phyloP scores from a whole-genome alignment of 306 rosid species.

The Arachis stenosperma region DNA sequence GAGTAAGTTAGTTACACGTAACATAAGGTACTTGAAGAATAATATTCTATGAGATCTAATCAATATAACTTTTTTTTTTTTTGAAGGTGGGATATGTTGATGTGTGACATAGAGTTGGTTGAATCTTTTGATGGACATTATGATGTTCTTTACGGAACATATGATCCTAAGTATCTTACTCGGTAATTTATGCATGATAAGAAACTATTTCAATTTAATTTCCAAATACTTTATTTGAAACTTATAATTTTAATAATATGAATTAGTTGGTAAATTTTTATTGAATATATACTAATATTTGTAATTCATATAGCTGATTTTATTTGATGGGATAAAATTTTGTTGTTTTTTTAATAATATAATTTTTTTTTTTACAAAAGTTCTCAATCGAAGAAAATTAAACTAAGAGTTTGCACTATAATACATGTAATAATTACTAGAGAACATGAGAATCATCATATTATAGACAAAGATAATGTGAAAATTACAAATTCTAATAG shows the following conservation, averaged over 20 bases:
- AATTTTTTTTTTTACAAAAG: too few relatives aligned
- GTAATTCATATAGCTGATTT: too few relatives aligned
- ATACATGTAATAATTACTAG: too few relatives aligned
- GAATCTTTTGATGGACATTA: slow-evolving; percentile 81
- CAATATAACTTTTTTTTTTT: neutral
- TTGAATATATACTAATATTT: too few relatives aligned
- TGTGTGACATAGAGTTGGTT: slow-evolving; percentile 82
- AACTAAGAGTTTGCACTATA: too few relatives aligned
- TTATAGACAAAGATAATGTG: too few relatives aligned
- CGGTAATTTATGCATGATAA: slow-evolving; percentile 53
- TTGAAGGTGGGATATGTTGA: slow-evolving; percentile 97
- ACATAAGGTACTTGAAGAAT: neutral
- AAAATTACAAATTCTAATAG: too few relatives aligned
- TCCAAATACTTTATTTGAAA: neutral
- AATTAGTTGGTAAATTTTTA: neutral
- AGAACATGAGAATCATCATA: too few relatives aligned
- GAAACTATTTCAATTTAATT: neutral
- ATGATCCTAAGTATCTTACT: slow-evolving; percentile 80
- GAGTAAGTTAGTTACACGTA: slow-evolving; percentile 70
- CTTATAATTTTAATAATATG: slow-evolving; percentile 4
- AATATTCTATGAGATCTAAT: slow-evolving; percentile 15
- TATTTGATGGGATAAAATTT: too few relatives aligned
- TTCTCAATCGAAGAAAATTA: too few relatives aligned
- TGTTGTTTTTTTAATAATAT: too few relatives aligned
- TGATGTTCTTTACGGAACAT: slow-evolving; percentile 87